Base-by-base conservation (phyloP, 2,329 filamentous ascomycete genomes). In the Colletotrichum acutatum region DNA sequence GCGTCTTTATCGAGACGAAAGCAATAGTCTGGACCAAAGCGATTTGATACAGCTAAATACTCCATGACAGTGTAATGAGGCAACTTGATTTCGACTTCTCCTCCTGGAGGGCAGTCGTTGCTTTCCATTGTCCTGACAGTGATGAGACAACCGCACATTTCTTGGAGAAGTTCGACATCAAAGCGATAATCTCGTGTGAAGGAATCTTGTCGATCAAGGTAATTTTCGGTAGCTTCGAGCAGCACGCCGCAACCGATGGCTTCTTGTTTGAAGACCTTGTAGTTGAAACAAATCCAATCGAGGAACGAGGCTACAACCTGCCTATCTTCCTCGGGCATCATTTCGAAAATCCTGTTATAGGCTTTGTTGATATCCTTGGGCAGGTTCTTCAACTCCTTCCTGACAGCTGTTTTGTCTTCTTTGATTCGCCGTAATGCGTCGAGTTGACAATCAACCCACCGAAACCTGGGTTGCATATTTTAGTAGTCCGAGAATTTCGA, bases 241-340 rank as follows among this genome's bases (percentile, higher is more conserved):
- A 71, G 57, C 1, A 1, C 14, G 1, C 16, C 11, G 16, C 30
- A 19, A 0, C 5, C 4, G 1, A 65, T 7, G 0, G 3, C 0
- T 0, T 3, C 2, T 4, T 1, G 2, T 0, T 0, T 0, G 14
- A 4, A 24, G 7, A 49, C 3, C 9, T 22, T 62, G 4, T 56
- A 1, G 26, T 49, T 1, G 24, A 66, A 71, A 14, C 14, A 57
- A 0, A 72, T 28, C 64, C 57, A 68, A 3, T 30, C 22, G 9
- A 68, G 2, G 0, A 46, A 26, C 1, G 11, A 26, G 1, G 14
- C 19, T 0, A 68, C 57, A 4, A n/a, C 1, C 2, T 24, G 12
- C 0, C 3, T 0, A 0, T 68, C 34, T 24, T 62, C 49, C 0
- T 30, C 12, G 0, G 34, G 6, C 0, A 71, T 68, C 4, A 16